A percentile compares a stretch with the other conserved stretches of the same genome.
Evolutionary conservation across 2,329 filamentous ascomycete genomes (phyloP).

Genomic region (Aspergillus sp.): DNA sequence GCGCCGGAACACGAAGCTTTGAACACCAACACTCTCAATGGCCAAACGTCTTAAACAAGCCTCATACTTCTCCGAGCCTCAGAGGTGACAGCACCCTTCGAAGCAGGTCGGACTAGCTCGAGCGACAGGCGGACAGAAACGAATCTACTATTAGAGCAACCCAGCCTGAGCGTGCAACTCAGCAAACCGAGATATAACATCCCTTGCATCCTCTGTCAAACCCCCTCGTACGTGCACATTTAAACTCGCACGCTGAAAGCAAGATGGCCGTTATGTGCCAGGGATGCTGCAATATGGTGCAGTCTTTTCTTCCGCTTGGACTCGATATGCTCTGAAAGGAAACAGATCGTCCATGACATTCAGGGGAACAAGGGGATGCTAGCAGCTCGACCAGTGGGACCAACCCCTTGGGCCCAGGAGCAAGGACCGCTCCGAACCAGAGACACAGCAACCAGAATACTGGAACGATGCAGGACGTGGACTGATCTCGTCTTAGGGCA

Average conservation of each 20-base stretch:
- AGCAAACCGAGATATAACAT: neutral
- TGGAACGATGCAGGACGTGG: neutral
- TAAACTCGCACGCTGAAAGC: neutral
- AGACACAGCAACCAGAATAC: neutral
- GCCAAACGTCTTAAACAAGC: neutral
- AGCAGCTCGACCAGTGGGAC: neutral
- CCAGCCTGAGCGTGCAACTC: neutral
- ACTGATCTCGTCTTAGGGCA: neutral
- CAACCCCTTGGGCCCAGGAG: slow-evolving; percentile 2
- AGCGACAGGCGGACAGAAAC: neutral
- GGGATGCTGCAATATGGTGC: neutral
- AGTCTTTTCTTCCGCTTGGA: neutral
- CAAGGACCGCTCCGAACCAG: slow-evolving; percentile 13
- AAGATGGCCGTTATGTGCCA: neutral
- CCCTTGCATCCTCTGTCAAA: neutral
- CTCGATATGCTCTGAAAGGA: no score
- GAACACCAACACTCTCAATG: neutral
- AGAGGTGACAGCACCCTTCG: neutral
- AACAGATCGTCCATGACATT: neutral
- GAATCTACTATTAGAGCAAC: no score
- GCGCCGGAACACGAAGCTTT: neutral
- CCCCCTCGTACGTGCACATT: no score
- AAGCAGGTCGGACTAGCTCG: neutral
- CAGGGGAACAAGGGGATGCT: neutral
- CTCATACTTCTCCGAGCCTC: neutral